These are phyloP conservation scores for Xylaria nigripes DNA, from an alignment of 495 filamentous ascomycete species.

Conservation along the genomic window DNA sequence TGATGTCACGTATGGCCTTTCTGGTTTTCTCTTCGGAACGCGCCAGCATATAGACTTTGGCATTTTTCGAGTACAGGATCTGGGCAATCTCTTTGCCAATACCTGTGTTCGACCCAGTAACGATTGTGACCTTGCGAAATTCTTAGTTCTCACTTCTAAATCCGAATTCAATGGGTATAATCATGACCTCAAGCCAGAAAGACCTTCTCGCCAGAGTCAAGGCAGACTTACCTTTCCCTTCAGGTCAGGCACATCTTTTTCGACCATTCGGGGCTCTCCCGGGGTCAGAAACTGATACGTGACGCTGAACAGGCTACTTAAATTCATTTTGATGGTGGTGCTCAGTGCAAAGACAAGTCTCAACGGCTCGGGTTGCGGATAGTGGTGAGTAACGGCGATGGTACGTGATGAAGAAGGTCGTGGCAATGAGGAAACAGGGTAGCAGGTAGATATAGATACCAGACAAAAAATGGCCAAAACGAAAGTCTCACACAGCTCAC, in stretches of 20 bases:
- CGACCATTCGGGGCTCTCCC: conserved; percentile 5
- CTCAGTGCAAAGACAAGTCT: not conserved
- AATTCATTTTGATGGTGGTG: not conserved
- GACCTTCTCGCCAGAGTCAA: not conserved
- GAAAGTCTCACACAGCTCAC: too few relatives aligned
- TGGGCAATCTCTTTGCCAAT: conserved; percentile 38
- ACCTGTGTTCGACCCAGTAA: conserved; percentile 40
- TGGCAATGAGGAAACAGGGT: not conserved
- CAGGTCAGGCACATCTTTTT: conserved; percentile 10
- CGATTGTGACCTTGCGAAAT: conserved; percentile 9
- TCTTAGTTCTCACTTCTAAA: not conserved
- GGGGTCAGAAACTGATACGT: conserved; percentile 2
- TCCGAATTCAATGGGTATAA: not conserved
- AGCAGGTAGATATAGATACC: not conserved
- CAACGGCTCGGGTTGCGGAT: not conserved
- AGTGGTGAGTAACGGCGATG: not conserved
- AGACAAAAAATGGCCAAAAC: too few relatives aligned
- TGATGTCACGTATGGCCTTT: conserved; percentile 20
- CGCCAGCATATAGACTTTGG: conserved; percentile 46
- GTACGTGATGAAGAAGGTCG: too few relatives aligned
- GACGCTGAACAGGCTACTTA: not conserved
- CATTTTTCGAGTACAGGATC: conserved; percentile 39
- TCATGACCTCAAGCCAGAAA: not conserved
- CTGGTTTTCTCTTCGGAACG: conserved; percentile 32
- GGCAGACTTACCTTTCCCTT: conserved; percentile 6